These are phyloP conservation scores for Rosellinia necatrix DNA, from an alignment of 2,329 filamentous ascomycete genomes.

Conservation along the genomic window DNA sequence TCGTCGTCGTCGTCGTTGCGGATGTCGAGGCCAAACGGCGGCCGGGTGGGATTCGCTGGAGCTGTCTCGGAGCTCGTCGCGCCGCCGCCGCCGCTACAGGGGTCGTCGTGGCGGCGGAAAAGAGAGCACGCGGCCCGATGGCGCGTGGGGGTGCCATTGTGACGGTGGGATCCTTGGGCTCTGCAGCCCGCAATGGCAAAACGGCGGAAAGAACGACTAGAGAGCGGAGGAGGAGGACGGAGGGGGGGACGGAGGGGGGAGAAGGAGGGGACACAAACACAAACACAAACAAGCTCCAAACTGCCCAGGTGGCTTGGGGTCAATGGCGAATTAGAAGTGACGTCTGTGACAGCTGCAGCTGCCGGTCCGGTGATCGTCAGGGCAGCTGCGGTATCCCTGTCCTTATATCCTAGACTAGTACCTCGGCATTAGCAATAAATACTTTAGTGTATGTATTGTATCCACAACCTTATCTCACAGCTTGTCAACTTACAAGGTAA, in stretches of 20 bases:
- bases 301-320: not conserved
- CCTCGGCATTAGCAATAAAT: too few relatives aligned
- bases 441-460: too few relatives aligned
- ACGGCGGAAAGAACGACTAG: slow-evolving; percentile 21
- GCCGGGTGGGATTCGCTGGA: slow-evolving; percentile 27
- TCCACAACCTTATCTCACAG: too few relatives aligned
- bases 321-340: slow-evolving; percentile 5
- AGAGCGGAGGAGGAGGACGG: slow-evolving; percentile 1
- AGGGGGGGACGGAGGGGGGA: slow-evolving; percentile 3
- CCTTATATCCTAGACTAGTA: too few relatives aligned
- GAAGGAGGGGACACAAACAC: slow-evolving; percentile 1
- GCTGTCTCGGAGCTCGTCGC: slow-evolving; percentile 26
- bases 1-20: slow-evolving; percentile 4
- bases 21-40: slow-evolving; percentile 31
- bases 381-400: slow-evolving; percentile 6
- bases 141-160: slow-evolving; percentile 36
- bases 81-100: slow-evolving; percentile 20
- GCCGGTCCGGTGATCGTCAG: not conserved
- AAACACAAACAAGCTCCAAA: too few relatives aligned
- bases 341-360: slow-evolving; percentile 21
- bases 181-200: slow-evolving; percentile 39
- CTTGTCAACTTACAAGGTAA: too few relatives aligned
- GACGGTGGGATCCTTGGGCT: slow-evolving; percentile 31
- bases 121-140: slow-evolving; percentile 30
- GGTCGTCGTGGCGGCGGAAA: slow-evolving; percentile 24